Evolutionary conservation across 805 yeast genomes (phyloP), one percentile per base, ranked within the genome.

Genomic region (Wickerhamiella slavikovae): DNA sequence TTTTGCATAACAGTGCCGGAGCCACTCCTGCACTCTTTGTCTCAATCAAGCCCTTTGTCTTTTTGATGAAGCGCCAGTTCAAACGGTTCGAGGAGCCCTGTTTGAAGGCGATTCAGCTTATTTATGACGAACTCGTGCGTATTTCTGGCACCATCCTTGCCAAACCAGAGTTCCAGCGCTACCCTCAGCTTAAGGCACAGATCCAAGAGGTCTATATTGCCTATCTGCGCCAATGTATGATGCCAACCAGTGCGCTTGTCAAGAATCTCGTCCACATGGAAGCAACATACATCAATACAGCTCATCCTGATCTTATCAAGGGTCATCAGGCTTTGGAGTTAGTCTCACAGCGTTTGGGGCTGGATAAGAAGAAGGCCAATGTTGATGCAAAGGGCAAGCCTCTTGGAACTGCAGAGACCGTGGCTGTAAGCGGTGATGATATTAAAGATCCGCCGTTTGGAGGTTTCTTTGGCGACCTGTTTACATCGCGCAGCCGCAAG

Each of bases 41-140:
- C 36, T 96, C 96, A 15, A 85, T 96, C 7, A 89, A 80, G 44
- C 95, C 95, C 1, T 85, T 85, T 52, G 98, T 89, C 52, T 93
- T 83, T 13, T 66, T 83, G 37, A 95, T 85, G 27, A 82, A 79
- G 54, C 93, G 80, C 50, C 94, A 80, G 55, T 83, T 85, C 41
- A 71, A 64, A 44, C 70, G 96, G 53, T 80, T 89, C 58, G 94
- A 83, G 55, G 95, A 85, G 44, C 98, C 98, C 9, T 60, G 89
- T 3, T 43, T 78, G 35, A 71, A 92, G 44, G 79, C 95, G 60
- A 82, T 83, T 37, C 70, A 76, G 37, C 66, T 85, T 43, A 77
- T 85, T 32, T 89, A 79, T 52, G 98, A 85, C 53, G 98, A 89
- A 58, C 64, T 89, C 49, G 92, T 80, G 26, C 69, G 95, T 48